Percentiles rank a stretch among this genome's conserved stretches.
phyloP scores from a whole-genome alignment of 805 yeast genomes.

The Ogataea glucozyma region DNA sequence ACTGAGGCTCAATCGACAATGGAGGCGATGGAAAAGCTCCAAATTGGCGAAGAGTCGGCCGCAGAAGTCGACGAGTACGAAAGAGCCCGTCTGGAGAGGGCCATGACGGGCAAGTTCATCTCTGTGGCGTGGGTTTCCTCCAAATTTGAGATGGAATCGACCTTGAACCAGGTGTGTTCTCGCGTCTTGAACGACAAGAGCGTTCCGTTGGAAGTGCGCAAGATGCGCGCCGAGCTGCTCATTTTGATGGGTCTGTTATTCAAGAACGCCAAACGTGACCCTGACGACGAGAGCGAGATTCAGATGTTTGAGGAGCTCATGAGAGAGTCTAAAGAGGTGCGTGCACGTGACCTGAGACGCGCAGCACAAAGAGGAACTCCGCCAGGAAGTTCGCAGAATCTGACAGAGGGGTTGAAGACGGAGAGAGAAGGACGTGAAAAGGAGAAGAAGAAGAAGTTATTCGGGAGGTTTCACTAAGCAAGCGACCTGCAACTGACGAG shows the following conservation, averaged over 20 bases:
- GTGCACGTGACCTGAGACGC: slow-evolving; percentile 32
- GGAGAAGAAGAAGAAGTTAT: slow-evolving; percentile 14
- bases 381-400: neutral
- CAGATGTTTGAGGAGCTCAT: slow-evolving; percentile 67
- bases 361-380: slow-evolving; percentile 17
- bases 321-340: slow-evolving; percentile 35
- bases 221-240: slow-evolving; percentile 65
- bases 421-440: neutral
- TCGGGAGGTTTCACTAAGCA: slow-evolving; percentile 15
- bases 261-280: slow-evolving; percentile 56
- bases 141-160: slow-evolving; percentile 72
- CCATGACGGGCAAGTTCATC: slow-evolving; percentile 74
- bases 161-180: slow-evolving; percentile 72
- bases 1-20: slow-evolving; percentile 77
- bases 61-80: slow-evolving; percentile 45
- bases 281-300: slow-evolving; percentile 73
- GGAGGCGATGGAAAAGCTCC: slow-evolving; percentile 70
- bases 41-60: slow-evolving; percentile 37
- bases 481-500: neutral
- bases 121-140: slow-evolving; percentile 88
- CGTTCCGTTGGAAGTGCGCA: slow-evolving; percentile 45
- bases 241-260: slow-evolving; percentile 65
- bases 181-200: slow-evolving; percentile 58
- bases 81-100: slow-evolving; percentile 67
- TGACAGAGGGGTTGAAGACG: slow-evolving; percentile 1